phyloP scores from a whole-genome alignment of 495 filamentous ascomycete genomes.

The Elaphomyces granulatus region DNA sequence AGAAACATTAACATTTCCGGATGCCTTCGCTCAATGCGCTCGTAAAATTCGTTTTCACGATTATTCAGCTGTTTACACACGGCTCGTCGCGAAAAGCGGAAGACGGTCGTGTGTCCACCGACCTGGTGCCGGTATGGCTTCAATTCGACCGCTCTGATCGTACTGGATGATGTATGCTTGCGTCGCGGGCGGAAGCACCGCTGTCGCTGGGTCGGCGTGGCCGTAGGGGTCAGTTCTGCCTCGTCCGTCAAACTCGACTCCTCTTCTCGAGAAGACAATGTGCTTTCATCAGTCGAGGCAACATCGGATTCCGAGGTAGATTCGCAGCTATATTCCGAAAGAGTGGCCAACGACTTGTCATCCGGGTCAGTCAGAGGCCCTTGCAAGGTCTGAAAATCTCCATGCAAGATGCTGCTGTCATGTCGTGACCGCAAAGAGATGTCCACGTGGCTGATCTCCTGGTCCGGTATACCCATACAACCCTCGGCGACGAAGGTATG shows the following conservation, averaged over 20 bases:
- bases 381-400: conserved; percentile 35
- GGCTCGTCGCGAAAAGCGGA: conserved; percentile 84
- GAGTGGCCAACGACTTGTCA: conserved; percentile 22
- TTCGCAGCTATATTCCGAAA: conserved; percentile 28
- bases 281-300: conserved; percentile 40
- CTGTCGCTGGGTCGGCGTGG: conserved; percentile 33
- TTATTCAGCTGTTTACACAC: conserved; percentile 98
- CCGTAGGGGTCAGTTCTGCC: conserved; percentile 45
- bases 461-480: conserved; percentile 19
- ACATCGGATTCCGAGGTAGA: conserved; percentile 47
- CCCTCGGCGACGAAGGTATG: conserved; percentile 23
- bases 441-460: conserved; percentile 37
- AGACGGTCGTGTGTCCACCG: conserved; percentile 89
- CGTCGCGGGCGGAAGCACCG: conserved; percentile 22
- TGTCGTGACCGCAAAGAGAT: conserved; percentile 47
- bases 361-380: conserved; percentile 20
- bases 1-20: conserved; percentile 81
- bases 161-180: conserved; percentile 10
- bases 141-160: conserved; percentile 80
- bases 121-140: conserved; percentile 97
- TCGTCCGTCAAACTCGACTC: conserved; percentile 43
- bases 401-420: conserved; percentile 45
- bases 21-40: conserved; percentile 80
- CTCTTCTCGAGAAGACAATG: conserved; percentile 31
- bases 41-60: conserved; percentile 95